A percentile compares a stretch with the other conserved stretches of the same genome.
These are phyloP conservation scores for Kodamaea derodonti DNA, from an alignment of 1,139 yeast genomes.

Conservation along the genomic window DNA sequence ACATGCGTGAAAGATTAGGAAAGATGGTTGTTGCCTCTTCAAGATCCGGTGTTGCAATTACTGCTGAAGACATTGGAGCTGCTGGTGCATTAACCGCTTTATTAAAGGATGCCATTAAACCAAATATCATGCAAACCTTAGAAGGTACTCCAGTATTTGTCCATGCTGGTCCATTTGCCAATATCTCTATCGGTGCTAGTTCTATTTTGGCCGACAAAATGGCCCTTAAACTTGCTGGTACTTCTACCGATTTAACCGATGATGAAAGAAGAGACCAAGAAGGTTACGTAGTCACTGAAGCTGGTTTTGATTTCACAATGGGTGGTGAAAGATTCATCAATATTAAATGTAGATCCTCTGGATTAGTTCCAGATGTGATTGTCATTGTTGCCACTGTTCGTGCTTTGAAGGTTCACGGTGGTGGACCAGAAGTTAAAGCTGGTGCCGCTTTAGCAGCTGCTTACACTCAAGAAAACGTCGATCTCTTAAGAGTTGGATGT, in stretches of 20 bases:
- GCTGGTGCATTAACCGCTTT: constrained; percentile 97
- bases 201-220: constrained; percentile 93
- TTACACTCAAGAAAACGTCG: constrained; percentile 82
- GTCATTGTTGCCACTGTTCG: constrained; percentile 97
- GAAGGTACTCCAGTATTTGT: constrained; percentile 98
- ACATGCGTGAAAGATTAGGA: constrained; percentile 88
- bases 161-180: constrained; percentile 98
- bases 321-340: constrained; percentile 98
- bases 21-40: constrained; percentile 87
- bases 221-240: constrained; percentile 91
- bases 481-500: constrained; percentile 78
- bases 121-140: constrained; percentile 95
- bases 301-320: constrained; percentile 98
- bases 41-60: constrained; percentile 79
- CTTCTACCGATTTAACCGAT: constrained; percentile 42
- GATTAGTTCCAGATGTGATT: constrained; percentile 85
- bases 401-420: constrained; percentile 96
- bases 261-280: constrained; percentile 53
- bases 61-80: constrained; percentile 95
- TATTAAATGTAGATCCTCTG: constrained; percentile 93
- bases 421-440: constrained; percentile 97
- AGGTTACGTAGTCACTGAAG: constrained; percentile 95
- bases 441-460: constrained; percentile 88
- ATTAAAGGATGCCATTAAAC: constrained; percentile 95
- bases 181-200: constrained; percentile 94